A percentile compares a stretch with the other conserved stretches of the same genome.
Evolutionary conservation across 352 stramenopile species (phyloP).

Genomic region (Halophytophthora batemanensis): DNA sequence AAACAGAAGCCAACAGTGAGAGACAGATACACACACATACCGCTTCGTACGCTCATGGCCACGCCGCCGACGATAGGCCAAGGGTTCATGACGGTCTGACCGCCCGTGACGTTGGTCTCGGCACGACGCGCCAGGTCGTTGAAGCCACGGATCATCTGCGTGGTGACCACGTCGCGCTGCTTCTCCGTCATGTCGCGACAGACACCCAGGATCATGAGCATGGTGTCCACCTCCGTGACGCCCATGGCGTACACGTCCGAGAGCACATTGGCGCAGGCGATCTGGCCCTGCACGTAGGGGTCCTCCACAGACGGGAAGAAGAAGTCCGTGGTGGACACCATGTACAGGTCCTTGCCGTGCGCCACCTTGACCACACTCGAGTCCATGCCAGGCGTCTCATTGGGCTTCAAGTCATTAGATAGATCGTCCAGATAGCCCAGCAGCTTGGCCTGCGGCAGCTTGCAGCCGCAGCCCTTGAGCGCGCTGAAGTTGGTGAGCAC

Average conservation of each 20-base stretch:
- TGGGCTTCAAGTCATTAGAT: conserved; percentile 89
- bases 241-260: conserved; percentile 95
- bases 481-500: conserved; percentile 80
- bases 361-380: conserved; percentile 89
- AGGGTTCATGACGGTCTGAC: conserved; percentile 95
- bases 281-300: conserved; percentile 91
- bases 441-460: conserved; percentile 92
- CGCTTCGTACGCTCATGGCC: conserved; percentile 84
- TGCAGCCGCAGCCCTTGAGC: conserved; percentile 96
- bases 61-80: conserved; percentile 95
- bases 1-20: background rate
- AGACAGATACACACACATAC: conserved; percentile 28
- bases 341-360: conserved; percentile 80
- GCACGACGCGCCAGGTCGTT: conserved; percentile 86
- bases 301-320: conserved; percentile 95
- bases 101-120: conserved; percentile 90
- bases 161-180: conserved; percentile 91
- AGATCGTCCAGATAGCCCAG: conserved; percentile 90
- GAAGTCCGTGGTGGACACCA: conserved; percentile 94
- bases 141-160: conserved; percentile 93
- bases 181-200: conserved; percentile 91
- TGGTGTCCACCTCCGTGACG: conserved; percentile 92
- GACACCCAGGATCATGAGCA: conserved; percentile 94
- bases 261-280: conserved; percentile 94
- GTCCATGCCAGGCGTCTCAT: conserved; percentile 89